Evolutionary conservation across 768 basidiomycete species (phyloP).

Genomic region (Hemileccinum rubropunctum): DNA sequence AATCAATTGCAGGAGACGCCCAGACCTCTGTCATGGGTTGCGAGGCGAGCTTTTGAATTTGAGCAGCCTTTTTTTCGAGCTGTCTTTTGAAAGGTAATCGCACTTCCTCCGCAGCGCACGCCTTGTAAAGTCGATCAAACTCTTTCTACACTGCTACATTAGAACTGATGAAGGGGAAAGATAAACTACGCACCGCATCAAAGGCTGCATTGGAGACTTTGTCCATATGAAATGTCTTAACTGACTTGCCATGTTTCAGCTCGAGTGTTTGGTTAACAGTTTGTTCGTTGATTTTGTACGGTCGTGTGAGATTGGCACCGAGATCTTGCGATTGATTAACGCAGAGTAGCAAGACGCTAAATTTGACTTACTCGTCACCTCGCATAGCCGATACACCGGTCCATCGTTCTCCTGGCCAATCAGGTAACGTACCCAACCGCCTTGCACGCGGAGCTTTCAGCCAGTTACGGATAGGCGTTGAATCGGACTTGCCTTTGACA

Average conservation of each 20-base stretch:
- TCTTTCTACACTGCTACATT: constrained; percentile 53
- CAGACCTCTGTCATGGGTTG: constrained; percentile 79
- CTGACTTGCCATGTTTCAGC: constrained; percentile 73
- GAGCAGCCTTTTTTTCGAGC: constrained; percentile 61
- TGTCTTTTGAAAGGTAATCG: constrained; percentile 66
- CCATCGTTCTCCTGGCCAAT: constrained; percentile 60
- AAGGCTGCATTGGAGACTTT: constrained; percentile 79
- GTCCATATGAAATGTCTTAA: constrained; percentile 70
- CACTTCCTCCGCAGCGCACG: constrained; percentile 48
- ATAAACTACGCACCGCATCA: constrained; percentile 46
- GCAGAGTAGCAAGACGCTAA: not conserved
- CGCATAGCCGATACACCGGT: constrained; percentile 79
- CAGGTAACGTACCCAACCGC: constrained; percentile 82
- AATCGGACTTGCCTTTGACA: constrained; percentile 57
- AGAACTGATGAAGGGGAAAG: constrained; percentile 4
- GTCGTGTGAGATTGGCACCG: constrained; percentile 50
- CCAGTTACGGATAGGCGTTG: not conserved
- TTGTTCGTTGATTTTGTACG: constrained; percentile 70
- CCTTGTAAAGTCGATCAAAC: constrained; percentile 55
- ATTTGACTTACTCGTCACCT: constrained; percentile 64
- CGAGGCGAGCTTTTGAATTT: constrained; percentile 55
- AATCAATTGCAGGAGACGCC: constrained; percentile 3
- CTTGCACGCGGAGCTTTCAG: constrained; percentile 37
- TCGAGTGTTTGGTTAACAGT: constrained; percentile 64
- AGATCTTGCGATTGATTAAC: constrained; percentile 42